Evolutionary conservation across 495 filamentous ascomycete species (phyloP).

Genomic region (Neurospora sp.): DNA sequence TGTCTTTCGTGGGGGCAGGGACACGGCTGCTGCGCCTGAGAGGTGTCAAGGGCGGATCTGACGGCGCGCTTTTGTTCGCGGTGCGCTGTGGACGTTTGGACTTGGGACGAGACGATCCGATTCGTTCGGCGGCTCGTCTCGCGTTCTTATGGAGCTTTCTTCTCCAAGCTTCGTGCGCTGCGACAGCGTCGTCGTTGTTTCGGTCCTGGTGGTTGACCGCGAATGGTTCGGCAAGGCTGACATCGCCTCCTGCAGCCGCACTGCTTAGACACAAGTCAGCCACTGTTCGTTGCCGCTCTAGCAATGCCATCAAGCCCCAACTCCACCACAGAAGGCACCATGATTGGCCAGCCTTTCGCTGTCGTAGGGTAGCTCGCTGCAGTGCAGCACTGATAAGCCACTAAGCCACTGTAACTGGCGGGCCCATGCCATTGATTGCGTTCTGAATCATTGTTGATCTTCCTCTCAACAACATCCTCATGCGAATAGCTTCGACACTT

Average conservation of each 20-base stretch:
- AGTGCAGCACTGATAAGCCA: neutral
- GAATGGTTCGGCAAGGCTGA: neutral
- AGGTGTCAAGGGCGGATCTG: neutral
- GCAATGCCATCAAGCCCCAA: neutral
- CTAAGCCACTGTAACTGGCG: neutral
- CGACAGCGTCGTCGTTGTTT: neutral
- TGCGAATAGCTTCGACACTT: neutral
- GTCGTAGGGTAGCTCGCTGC: neutral
- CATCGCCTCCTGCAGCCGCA: neutral
- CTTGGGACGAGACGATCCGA: neutral
- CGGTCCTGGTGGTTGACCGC: neutral
- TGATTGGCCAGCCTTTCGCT: neutral
- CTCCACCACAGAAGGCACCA: neutral
- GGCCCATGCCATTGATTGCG: neutral
- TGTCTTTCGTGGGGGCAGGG: neutral
- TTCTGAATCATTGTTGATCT: neutral
- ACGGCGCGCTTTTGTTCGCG: neutral
- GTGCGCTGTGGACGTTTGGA: neutral
- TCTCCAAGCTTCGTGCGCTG: neutral
- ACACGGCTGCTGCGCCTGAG: neutral
- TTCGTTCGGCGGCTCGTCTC: neutral
- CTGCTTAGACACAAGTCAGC: neutral
- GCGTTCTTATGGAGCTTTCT: neutral
- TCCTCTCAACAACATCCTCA: neutral
- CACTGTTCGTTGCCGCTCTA: neutral